Percentiles rank a stretch among this genome's conserved stretches.
Evolutionary conservation across 345 rosid species (phyloP).

Genomic region (Rhodamnia rubescens): DNA sequence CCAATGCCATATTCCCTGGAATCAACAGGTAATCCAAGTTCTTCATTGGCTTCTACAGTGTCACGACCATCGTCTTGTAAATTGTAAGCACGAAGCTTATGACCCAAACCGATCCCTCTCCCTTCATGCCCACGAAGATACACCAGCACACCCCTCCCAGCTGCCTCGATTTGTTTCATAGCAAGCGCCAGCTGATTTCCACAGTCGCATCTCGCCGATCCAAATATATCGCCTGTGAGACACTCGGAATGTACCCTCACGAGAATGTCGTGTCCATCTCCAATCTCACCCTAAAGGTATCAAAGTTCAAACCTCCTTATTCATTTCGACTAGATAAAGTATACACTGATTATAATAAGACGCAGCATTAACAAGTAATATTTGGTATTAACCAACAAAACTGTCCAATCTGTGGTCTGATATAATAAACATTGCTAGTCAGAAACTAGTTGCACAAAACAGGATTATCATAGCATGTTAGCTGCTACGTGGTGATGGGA

Average conservation of each 20-base stretch:
- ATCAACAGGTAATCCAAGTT: constrained; percentile 65
- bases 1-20: constrained; percentile 85
- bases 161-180: constrained; percentile 74
- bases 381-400: background rate
- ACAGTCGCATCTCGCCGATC: constrained; percentile 72
- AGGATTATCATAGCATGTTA: background rate
- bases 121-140: constrained; percentile 94
- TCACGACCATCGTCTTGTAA: constrained; percentile 58
- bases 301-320: background rate
- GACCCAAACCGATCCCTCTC: constrained; percentile 78
- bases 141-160: constrained; percentile 67
- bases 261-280: constrained; percentile 63
- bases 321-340: background rate
- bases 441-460: background rate
- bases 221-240: constrained; percentile 91
- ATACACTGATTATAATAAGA: background rate
- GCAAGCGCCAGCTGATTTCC: constrained; percentile 73
- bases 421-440: background rate
- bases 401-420: background rate
- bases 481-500: background rate
- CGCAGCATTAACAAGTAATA: background rate
- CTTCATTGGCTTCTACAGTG: constrained; percentile 54
- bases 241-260: constrained; percentile 94
- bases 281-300: constrained; percentile 50
- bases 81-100: constrained; percentile 72